Conservation (phyloP, 139 green algal genomes). For the Coccomyxa sp. region DNA sequence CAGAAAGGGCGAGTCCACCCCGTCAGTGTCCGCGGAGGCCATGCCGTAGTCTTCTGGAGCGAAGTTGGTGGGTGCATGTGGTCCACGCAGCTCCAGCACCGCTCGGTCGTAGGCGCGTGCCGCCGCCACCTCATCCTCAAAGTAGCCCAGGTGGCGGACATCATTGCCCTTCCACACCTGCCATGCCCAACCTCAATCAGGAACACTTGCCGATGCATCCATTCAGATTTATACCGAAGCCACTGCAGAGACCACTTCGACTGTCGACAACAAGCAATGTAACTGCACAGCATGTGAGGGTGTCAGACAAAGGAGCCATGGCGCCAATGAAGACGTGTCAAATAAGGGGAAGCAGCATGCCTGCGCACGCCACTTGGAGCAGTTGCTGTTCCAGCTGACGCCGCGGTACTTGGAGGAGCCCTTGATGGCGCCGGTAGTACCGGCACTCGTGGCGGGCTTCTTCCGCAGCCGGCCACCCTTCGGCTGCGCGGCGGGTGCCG, state of each 20-base stretch:
- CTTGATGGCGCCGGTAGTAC: conserved; percentile 3
- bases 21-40: background rate
- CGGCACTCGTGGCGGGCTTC: too few relatives aligned
- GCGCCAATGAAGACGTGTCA: background rate
- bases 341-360: background rate
- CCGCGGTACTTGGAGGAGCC: conserved; percentile 27
- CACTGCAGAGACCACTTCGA: too few relatives aligned
- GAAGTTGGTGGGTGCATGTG: conserved; percentile 46
- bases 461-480: too few relatives aligned
- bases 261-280: too few relatives aligned
- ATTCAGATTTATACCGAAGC: background rate
- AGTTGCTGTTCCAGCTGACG: conserved; percentile 37
- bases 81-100: conserved; percentile 40
- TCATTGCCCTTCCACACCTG: conserved; percentile 17
- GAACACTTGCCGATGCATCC: background rate
- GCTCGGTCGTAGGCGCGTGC: conserved; percentile 55
- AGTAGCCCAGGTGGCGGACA: conserved; percentile 47
- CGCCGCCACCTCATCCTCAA: conserved; percentile 50
- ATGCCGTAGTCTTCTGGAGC: background rate
- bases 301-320: too few relatives aligned
- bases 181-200: background rate
- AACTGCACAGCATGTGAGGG: too few relatives aligned
- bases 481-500: too few relatives aligned
- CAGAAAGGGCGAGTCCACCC: background rate
- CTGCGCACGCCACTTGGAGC: conserved; percentile 27